These are phyloP conservation scores for Huntiella omanensis DNA, from an alignment of 2,329 filamentous ascomycete genomes.

Conservation along the genomic window DNA sequence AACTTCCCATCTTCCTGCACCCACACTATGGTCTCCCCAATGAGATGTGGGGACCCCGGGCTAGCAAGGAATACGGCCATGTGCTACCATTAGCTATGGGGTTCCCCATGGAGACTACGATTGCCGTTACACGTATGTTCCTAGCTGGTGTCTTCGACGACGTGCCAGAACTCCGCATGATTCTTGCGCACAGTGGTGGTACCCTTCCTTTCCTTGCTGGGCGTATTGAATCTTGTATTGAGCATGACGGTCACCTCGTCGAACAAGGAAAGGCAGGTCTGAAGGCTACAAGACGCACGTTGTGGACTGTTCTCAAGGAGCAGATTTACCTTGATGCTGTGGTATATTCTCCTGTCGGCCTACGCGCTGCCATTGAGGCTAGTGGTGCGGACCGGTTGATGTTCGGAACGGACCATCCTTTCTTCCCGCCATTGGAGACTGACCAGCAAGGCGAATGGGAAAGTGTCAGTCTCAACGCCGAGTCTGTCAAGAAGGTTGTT, in stretches of 20 bases:
- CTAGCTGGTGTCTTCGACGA: constrained; percentile 71
- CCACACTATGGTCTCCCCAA: constrained; percentile 79
- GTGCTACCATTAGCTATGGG: constrained; percentile 72
- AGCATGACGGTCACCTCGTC: constrained; percentile 62
- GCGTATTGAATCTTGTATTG: constrained; percentile 69
- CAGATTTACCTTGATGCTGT: constrained; percentile 84
- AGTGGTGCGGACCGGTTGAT: constrained; percentile 50
- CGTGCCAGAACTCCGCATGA: constrained; percentile 47
- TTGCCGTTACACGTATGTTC: constrained; percentile 73
- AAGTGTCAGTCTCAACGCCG: constrained; percentile 37
- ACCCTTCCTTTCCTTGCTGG: constrained; percentile 79
- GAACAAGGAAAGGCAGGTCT: constrained; percentile 36
- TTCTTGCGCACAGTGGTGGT: constrained; percentile 76
- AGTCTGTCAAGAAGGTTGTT: constrained; percentile 35
- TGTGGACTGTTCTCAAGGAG: constrained; percentile 39
- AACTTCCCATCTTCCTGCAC: constrained; percentile 62
- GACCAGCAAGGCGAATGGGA: constrained; percentile 49
- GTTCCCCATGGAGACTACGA: constrained; percentile 84
- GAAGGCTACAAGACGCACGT: constrained; percentile 23
- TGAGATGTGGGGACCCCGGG: constrained; percentile 58
- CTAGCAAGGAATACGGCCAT: constrained; percentile 56
- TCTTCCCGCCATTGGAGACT: constrained; percentile 55
- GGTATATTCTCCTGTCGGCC: constrained; percentile 56
- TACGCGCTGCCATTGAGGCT: constrained; percentile 51
- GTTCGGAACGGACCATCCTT: constrained; percentile 71